These are phyloP conservation scores for Przewalskia tangutica DNA, from an alignment of 257 asterid species.

Conservation along the genomic window DNA sequence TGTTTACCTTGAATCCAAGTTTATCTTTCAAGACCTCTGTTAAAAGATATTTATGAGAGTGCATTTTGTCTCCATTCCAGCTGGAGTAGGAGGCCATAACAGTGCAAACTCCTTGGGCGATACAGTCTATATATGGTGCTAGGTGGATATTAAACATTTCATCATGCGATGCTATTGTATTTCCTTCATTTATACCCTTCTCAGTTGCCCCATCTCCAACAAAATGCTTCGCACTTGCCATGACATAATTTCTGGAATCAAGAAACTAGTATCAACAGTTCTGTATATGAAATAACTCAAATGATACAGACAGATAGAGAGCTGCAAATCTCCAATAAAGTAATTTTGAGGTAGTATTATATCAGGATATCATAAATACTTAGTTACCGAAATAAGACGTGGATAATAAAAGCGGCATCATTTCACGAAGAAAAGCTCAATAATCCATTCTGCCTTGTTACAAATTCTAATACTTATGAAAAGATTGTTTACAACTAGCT, in stretches of 20 bases:
- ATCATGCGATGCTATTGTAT: constrained; percentile 50
- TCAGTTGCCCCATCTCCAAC: constrained; percentile 88
- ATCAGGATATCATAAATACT: background rate
- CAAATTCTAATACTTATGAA: background rate
- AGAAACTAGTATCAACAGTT: constrained; percentile 6
- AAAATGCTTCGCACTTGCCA: constrained; percentile 90
- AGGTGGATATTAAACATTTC: constrained; percentile 69
- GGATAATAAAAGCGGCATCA: background rate
- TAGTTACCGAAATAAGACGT: background rate
- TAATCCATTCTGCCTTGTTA: background rate
- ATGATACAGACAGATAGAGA: background rate
- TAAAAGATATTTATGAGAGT: constrained; percentile 44
- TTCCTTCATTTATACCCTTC: constrained; percentile 69
- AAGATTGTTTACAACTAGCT: background rate
- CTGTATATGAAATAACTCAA: background rate
- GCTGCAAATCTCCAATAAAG: background rate
- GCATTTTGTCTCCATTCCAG: constrained; percentile 72
- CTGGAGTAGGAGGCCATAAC: constrained; percentile 85
- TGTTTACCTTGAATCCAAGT: constrained; percentile 73
- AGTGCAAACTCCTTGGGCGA: constrained; percentile 76
- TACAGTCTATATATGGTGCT: constrained; percentile 69
- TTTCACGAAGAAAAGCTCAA: background rate
- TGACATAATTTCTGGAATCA: constrained; percentile 57
- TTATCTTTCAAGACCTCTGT: constrained; percentile 67
- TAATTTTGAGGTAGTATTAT: background rate